These are phyloP conservation scores for Alternaria infectoria DNA, from an alignment of 2,329 filamentous ascomycete species.

Conservation along the genomic window DNA sequence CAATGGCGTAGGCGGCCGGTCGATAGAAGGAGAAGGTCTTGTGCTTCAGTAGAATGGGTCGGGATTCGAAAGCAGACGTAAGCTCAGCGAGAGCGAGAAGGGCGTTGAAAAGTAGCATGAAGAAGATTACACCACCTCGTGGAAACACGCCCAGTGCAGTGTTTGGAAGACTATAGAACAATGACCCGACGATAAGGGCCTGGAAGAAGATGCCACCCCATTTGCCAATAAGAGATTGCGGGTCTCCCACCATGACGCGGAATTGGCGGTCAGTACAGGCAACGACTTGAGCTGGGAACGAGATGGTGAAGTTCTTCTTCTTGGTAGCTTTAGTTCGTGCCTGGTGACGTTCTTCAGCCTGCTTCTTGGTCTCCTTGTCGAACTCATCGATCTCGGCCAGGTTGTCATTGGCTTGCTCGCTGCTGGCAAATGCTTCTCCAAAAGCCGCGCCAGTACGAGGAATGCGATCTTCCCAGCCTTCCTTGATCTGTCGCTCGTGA, in stretches of 20 bases:
- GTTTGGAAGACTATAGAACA: conserved; percentile 62
- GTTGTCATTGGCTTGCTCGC: conserved; percentile 46
- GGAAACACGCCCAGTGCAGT: conserved; percentile 64
- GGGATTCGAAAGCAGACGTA: conserved; percentile 65
- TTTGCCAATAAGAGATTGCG: conserved; percentile 58
- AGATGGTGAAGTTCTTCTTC: conserved; percentile 51
- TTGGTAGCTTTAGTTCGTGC: conserved; percentile 46
- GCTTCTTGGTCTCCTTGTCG: conserved; percentile 39
- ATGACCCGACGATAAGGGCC: conserved; percentile 48
- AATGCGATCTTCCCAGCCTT: conserved; percentile 64
- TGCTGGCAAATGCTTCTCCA: conserved; percentile 51
- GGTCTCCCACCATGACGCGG: conserved; percentile 62
- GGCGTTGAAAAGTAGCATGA: conserved; percentile 68
- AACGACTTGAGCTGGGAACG: conserved; percentile 49
- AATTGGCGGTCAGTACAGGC: conserved; percentile 52
- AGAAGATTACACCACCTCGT: conserved; percentile 65
- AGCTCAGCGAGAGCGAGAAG: conserved; percentile 67
- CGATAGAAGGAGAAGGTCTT: conserved; percentile 74
- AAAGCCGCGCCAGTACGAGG: conserved; percentile 64
- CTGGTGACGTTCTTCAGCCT: conserved; percentile 39
- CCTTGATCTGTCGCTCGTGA: conserved; percentile 62
- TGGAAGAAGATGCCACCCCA: conserved; percentile 48
- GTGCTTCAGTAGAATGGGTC: conserved; percentile 73
- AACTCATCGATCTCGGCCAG: conserved; percentile 51
- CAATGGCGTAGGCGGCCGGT: conserved; percentile 65